phyloP scores from a whole-genome alignment of 2,329 filamentous ascomycete genomes.

The Ascomycota sp. region DNA sequence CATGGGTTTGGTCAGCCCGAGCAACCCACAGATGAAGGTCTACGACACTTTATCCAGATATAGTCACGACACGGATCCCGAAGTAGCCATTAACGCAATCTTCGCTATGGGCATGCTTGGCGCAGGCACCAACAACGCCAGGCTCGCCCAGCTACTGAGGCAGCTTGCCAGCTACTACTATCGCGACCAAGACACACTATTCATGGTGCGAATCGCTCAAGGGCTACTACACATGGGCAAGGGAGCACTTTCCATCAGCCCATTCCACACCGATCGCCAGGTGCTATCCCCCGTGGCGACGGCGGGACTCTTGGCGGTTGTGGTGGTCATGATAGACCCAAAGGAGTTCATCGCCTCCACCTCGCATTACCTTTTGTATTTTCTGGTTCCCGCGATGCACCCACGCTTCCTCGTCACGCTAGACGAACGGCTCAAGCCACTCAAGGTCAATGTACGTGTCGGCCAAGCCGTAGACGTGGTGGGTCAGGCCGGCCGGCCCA shows the following conservation, averaged over 20 bases:
- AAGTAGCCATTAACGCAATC: conserved; percentile 95
- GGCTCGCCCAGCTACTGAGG: conserved; percentile 78
- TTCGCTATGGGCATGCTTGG: conserved; percentile 97
- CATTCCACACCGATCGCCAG: conserved; percentile 98
- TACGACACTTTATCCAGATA: conserved; percentile 96
- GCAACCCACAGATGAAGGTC: conserved; percentile 99
- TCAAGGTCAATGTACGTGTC: conserved; percentile 90
- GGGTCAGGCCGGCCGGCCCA: conserved; percentile 85
- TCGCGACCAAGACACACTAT: conserved; percentile 83
- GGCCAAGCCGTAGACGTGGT: conserved; percentile 97
- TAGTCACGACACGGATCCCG: conserved; percentile 95
- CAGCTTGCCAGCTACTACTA: conserved; percentile 98
- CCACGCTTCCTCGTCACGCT: conserved; percentile 91
- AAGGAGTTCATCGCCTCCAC: conserved; percentile 56
- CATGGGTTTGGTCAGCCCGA: conserved; percentile 90
- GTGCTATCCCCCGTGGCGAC: conserved; percentile 83
- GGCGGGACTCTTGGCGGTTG: conserved; percentile 71
- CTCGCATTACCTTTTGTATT: conserved; percentile 89
- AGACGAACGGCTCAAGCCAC: conserved; percentile 80
- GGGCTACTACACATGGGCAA: conserved; percentile 98
- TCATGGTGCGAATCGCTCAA: conserved; percentile 98
- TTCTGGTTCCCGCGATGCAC: conserved; percentile 89
- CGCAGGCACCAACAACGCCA: conserved; percentile 93
- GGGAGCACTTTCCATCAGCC: conserved; percentile 84
- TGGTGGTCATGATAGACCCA: conserved; percentile 86